phyloP scores from a whole-genome alignment of 768 basidiomycete genomes.

The Leccinum aurantiacum region DNA sequence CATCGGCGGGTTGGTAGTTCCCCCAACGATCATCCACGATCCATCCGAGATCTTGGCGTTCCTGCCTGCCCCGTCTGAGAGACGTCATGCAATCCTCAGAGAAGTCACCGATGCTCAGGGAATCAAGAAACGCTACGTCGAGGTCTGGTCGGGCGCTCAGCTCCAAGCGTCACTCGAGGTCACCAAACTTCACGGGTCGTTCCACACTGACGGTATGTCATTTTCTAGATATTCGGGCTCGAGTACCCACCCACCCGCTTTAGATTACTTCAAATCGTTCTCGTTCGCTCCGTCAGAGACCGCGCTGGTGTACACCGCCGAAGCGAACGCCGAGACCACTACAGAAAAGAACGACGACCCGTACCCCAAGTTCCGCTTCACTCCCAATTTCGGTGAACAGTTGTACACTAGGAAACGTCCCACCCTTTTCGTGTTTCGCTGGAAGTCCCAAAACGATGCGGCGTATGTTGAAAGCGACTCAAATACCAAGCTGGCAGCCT shows the following conservation, averaged over 20 bases:
- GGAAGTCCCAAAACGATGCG: conserved; percentile 29
- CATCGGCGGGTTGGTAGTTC: conserved; percentile 11
- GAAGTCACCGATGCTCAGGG: conserved; percentile 28
- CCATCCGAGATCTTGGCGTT: conserved; percentile 40
- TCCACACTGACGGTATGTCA: conserved; percentile 58
- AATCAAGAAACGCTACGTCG: conserved; percentile 50
- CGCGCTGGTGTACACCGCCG: conserved; percentile 60
- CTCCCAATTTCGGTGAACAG: conserved; percentile 64
- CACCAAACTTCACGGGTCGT: conserved; percentile 54
- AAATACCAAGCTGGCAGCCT: conserved; percentile 7
- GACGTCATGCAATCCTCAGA: conserved; percentile 47
- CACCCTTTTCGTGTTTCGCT: conserved; percentile 53
- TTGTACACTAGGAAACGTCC: conserved; percentile 54
- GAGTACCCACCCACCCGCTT: not conserved
- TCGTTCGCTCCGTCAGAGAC: conserved; percentile 55
- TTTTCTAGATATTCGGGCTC: not conserved
- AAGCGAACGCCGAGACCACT: conserved; percentile 38
- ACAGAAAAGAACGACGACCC: conserved; percentile 26
- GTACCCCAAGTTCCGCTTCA: conserved; percentile 51
- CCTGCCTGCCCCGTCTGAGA: conserved; percentile 42
- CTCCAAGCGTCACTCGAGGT: conserved; percentile 54
- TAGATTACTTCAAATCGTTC: conserved; percentile 53
- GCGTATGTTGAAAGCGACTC: not conserved
- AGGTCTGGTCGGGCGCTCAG: conserved; percentile 52
- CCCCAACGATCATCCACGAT: conserved; percentile 18